Base-by-base conservation (phyloP, 352 stramenopile genomes). In the Pythium phragmiticola region DNA sequence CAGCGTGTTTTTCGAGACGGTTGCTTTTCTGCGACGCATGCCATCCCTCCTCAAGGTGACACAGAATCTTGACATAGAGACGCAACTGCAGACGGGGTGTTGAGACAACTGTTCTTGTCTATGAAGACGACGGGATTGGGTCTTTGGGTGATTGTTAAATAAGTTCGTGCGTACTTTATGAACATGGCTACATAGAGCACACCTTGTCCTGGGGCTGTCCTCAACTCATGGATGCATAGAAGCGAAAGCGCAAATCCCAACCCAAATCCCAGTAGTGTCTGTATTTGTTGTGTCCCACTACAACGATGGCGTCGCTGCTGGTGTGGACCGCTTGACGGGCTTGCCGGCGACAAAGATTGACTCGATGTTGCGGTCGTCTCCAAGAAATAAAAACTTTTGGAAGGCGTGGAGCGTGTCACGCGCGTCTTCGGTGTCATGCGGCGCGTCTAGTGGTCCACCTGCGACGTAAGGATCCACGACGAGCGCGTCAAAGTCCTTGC, bases 401-500 rank as follows among this genome's bases (percentile, higher is more conserved):
- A 98, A 97, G 23, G 70, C 75, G 46, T 85, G 77, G 48, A 91
- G 64, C 21, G 83, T 65, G 54, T 94, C 78, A 1, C 63, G 63
- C 17, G 68, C 65, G 34, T 92, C 77, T 9, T 57, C 47, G 0
- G 72, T 57, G 37, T 90, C 82, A n/a, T 74, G 55, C 3, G 73
- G 45, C 42, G 82, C 54, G 62, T 94, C 87, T 51, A 97, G 93
- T 17, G 83, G 76, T 37, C 81, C 77, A 60, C 87, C 74, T 4
- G 57, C 59, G 2, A 54, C 66, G 57, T 80, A 81, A 19, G 78
- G 70, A 65, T 96, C 76, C 33, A 98, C 73, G 0, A 97, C 76
- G 0, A 98, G 74, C 13, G 93, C 94, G 57, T 98, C 94, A 51
- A 98, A 97, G 52, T 92, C 75, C 59, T 97, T 98, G 43, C 89